phyloP scores from a whole-genome alignment of 1,284 basidiomycete species.

The Ceratobasidium sp. region DNA sequence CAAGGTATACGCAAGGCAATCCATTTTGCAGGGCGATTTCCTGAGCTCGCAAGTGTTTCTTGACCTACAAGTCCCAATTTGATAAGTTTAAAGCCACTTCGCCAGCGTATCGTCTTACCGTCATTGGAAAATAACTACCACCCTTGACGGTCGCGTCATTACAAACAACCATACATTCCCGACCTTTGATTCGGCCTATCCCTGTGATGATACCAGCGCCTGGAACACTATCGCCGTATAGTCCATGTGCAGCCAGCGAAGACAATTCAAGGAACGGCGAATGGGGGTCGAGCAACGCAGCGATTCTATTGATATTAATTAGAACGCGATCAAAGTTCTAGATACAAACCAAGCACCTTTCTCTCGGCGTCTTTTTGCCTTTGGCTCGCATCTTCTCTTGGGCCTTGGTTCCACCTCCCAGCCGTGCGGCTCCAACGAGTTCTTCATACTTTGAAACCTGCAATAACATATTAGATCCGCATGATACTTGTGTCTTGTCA shows the following conservation, averaged over 20 bases:
- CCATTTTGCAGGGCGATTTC: slow-evolving; percentile 90
- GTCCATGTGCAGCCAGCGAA: slow-evolving; percentile 82
- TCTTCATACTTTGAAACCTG: slow-evolving; percentile 34
- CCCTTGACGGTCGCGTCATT: slow-evolving; percentile 96
- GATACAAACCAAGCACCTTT: slow-evolving; percentile 63
- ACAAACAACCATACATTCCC: slow-evolving; percentile 87
- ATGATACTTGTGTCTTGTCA: slow-evolving; percentile 63
- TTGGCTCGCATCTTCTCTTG: slow-evolving; percentile 77
- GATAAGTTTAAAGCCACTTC: slow-evolving; percentile 3
- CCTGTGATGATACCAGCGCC: slow-evolving; percentile 93
- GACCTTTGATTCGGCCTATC: slow-evolving; percentile 79
- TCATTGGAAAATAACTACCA: slow-evolving; percentile 91
- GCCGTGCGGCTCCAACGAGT: slow-evolving; percentile 44
- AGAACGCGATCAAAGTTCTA: not conserved
- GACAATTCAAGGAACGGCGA: slow-evolving; percentile 92
- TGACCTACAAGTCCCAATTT: slow-evolving; percentile 61
- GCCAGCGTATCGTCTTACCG: slow-evolving; percentile 54
- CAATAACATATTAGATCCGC: slow-evolving; percentile 53
- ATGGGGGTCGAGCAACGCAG: slow-evolving; percentile 78
- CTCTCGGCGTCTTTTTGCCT: slow-evolving; percentile 86
- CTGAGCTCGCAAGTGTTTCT: slow-evolving; percentile 94
- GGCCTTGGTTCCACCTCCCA: slow-evolving; percentile 63
- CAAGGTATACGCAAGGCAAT: slow-evolving; percentile 90
- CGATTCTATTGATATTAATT: slow-evolving; percentile 54
- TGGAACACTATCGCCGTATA: slow-evolving; percentile 83